Evolutionary conservation across 208 protist genomes (phyloP), one percentile per base, ranked within the genome.

Genomic region (Leishmania braziliensis): DNA sequence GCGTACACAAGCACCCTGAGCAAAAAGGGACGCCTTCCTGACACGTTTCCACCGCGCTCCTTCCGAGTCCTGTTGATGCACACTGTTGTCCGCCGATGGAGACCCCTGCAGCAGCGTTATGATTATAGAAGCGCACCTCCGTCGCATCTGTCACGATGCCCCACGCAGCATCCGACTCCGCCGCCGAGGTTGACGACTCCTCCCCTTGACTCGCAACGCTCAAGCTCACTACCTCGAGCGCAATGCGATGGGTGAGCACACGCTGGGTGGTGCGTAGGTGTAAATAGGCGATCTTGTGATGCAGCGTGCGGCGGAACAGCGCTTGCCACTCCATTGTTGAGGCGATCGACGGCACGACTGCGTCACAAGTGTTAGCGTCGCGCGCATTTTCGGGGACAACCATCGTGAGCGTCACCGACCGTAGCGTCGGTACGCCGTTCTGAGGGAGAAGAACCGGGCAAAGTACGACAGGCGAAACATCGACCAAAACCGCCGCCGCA

Each of bases 271-370:
- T 75, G 50, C 86, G 79, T 54, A 92, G 66, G 50, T 84, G 81
- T 10, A 50, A n/a, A 66, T 89, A 92, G 26, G 56, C 81, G 12
- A 92, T 71, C 50, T 79, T 79, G 77, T 89, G 80, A 33, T 86
- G 83, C 50, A 88, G 87, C 8, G 48, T 63, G 1, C 78, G 76
- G 53, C 88, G 88, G 70, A 92, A 92, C n/a, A 88, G 70, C 60
- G 86, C 68, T 23, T 66, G 76, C 82, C 84, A 89, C 69, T 88
- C 81, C 53, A 80, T 26, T 10, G 75, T 58, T 9, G 83, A 79
- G 3, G 69, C 51, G 14, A 77, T 70, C 18, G 79, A 60, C 23
- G 82, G 78, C 50, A 48, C 48, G 16, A 73, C 56, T 10, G 23
- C 29, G n/a, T 23, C 48, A 51, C 10, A 0, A 1, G 50, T 23